Evolutionary conservation across 805 yeast species (phyloP).

Genomic region (Candida qinlingensis): DNA sequence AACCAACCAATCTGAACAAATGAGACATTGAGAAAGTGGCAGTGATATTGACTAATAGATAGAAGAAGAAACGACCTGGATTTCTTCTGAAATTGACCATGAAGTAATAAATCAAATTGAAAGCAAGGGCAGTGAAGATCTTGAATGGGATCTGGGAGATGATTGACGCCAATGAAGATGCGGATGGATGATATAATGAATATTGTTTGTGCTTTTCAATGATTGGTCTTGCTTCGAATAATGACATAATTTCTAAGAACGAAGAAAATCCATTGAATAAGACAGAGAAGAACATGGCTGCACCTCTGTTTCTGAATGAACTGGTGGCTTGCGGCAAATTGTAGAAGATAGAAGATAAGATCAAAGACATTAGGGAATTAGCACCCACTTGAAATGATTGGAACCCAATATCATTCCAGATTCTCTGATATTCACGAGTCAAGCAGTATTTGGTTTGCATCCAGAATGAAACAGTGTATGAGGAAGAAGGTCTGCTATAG

Average conservation of each 20-base stretch:
- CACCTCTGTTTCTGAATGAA: slow-evolving; percentile 48
- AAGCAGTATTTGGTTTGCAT: slow-evolving; percentile 44
- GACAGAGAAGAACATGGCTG: slow-evolving; percentile 59
- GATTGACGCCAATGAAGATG: slow-evolving; percentile 62
- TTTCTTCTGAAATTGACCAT: slow-evolving; percentile 43
- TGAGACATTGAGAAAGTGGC: slow-evolving; percentile 48
- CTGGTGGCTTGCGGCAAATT: slow-evolving; percentile 37
- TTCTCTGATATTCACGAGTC: slow-evolving; percentile 41
- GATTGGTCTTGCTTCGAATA: slow-evolving; percentile 53
- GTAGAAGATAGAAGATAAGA: slow-evolving; percentile 51
- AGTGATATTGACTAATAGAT: slow-evolving; percentile 34
- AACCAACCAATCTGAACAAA: slow-evolving; percentile 46
- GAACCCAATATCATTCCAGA: slow-evolving; percentile 40
- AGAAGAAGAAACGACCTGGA: slow-evolving; percentile 52
- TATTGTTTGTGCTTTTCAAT: slow-evolving; percentile 66
- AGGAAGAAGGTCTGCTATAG: slow-evolving; percentile 36
- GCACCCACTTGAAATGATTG: slow-evolving; percentile 38
- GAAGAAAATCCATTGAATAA: slow-evolving; percentile 56
- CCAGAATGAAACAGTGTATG: slow-evolving; percentile 42
- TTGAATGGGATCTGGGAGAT: slow-evolving; percentile 62
- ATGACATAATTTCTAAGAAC: slow-evolving; percentile 46
- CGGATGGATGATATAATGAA: slow-evolving; percentile 67
- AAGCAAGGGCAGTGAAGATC: slow-evolving; percentile 37
- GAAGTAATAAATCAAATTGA: slow-evolving; percentile 49
- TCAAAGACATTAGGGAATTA: slow-evolving; percentile 44